These are phyloP conservation scores for Didymella segeticola DNA, from an alignment of 2,329 filamentous ascomycete species.

Conservation along the genomic window DNA sequence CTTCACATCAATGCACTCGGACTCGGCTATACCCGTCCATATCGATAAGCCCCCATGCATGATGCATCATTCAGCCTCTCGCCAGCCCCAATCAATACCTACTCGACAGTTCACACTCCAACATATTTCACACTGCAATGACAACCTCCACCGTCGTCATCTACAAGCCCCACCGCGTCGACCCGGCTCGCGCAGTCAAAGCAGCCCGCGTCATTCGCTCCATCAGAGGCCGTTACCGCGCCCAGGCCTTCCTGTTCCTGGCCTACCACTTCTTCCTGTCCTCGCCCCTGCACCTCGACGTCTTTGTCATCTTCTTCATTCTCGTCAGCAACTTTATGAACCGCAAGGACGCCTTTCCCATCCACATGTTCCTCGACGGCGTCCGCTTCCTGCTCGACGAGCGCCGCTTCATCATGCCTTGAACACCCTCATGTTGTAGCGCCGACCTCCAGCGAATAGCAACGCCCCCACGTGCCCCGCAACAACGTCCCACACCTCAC, in stretches of 20 bases:
- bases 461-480: slow-evolving; percentile 25
- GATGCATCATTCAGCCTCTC: not conserved
- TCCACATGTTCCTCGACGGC: slow-evolving; percentile 34
- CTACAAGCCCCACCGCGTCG: slow-evolving; percentile 18
- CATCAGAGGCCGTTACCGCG: slow-evolving; percentile 39
- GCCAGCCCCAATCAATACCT: not conserved
- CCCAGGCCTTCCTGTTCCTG: slow-evolving; percentile 42
- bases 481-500: not conserved
- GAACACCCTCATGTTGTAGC: slow-evolving; percentile 6
- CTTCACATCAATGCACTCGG: not conserved
- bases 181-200: slow-evolving; percentile 27
- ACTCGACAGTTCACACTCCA: not conserved
- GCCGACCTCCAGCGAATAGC: not conserved
- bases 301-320: slow-evolving; percentile 45
- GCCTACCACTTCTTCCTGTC: slow-evolving; percentile 45
- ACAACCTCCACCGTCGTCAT: slow-evolving; percentile 22
- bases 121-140: too few relatives aligned
- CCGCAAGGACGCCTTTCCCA: slow-evolving; percentile 37
- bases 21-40: not conserved
- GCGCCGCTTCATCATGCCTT: slow-evolving; percentile 33
- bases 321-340: slow-evolving; percentile 48
- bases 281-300: slow-evolving; percentile 38
- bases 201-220: slow-evolving; percentile 36
- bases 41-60: not conserved
- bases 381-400: slow-evolving; percentile 38